Evolutionary conservation across 2,329 filamentous ascomycete genomes (phyloP), one percentile per base, ranked within the genome.

Genomic region (Aschersonia sp.): DNA sequence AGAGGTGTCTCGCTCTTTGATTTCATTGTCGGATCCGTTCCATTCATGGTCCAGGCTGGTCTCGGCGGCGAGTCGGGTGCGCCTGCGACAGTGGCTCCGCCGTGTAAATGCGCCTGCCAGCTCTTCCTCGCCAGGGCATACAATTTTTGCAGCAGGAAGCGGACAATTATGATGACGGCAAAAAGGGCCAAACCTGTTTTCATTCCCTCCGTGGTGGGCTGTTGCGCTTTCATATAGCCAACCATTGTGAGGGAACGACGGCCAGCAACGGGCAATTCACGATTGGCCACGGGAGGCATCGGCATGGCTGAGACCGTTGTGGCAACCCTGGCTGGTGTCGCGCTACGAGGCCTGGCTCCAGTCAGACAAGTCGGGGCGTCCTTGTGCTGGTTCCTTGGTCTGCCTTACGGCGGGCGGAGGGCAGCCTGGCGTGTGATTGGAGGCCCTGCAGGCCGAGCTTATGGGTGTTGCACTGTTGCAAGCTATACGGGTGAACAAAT

Each of bases 161-260:
- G 59, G 48, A 60, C 58, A 51, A 66, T 59, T 48, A 62, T 48
- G 48, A 64, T 52, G 47, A 69, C 48, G 48, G 60, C 61, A 53
- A 67, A 60, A 49, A 64, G 49, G 47, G 60, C 56, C 40, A 65
- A 55, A 30, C 57, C 58, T 47, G 53, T 51, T 43, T 57, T 56
- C 41, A 62, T 47, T 44, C 54, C 56, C 32, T 55, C 51, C 48
- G 57, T 53, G 45, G 57, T 51, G 60, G 61, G 60, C 49, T 54
- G 52, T 45, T 59, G 55, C 52, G 48, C 50, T 47, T 51, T 63
- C 50, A 62, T 61, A 57, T 61, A 61, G 56, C 58, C 51, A 49
- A 48, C 50, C 47, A 52, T 54, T 46, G 53, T 52, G 45, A 52
- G 52, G 49, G 52, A 57, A 52, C 55, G 56, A 54, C 53, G 40